A percentile compares a stretch with the other conserved stretches of the same genome.
These are phyloP conservation scores for Citrullus amarus DNA, from an alignment of 306 rosid genomes.

Conservation along the genomic window DNA sequence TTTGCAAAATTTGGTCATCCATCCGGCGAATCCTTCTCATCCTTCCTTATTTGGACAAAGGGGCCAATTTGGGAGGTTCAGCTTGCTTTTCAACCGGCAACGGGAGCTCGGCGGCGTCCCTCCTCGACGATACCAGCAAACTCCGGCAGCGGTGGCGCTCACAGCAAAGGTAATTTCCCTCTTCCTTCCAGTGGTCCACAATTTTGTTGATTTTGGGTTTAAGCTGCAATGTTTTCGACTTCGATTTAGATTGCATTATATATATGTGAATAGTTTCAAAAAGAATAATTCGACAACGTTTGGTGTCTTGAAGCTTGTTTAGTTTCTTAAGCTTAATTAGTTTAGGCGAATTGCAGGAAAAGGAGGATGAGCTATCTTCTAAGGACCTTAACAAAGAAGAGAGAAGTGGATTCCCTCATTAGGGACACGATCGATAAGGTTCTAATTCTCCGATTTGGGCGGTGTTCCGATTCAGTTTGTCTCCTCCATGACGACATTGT, in stretches of 20 bases:
- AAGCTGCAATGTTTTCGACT: no score
- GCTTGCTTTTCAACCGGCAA: no score
- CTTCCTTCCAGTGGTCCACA: no score
- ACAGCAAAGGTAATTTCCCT: no score
- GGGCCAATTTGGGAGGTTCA: no score
- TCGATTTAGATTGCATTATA: neutral
- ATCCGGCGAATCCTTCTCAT: no score
- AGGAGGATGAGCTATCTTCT: conserved; percentile 28
- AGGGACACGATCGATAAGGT: conserved; percentile 73
- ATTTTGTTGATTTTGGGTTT: no score
- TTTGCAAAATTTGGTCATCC: no score
- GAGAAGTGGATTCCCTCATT: conserved; percentile 59
- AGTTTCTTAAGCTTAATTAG: neutral
- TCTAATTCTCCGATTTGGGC: conserved; percentile 78
- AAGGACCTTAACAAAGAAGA: conserved; percentile 41
- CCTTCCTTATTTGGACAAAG: no score
- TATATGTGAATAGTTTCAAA: neutral
- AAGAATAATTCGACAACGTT: neutral
- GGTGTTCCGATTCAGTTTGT: conserved; percentile 43
- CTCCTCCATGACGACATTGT: conserved; percentile 70
- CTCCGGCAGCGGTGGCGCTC: no score
- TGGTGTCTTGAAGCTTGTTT: neutral
- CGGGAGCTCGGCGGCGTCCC: no score
- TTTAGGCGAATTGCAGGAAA: neutral
- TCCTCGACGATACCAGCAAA: no score